Percentiles rank a stretch among this genome's conserved stretches.
Evolutionary conservation across 148 eudicot species (phyloP).

Genomic region (Amaranthus palmeri): DNA sequence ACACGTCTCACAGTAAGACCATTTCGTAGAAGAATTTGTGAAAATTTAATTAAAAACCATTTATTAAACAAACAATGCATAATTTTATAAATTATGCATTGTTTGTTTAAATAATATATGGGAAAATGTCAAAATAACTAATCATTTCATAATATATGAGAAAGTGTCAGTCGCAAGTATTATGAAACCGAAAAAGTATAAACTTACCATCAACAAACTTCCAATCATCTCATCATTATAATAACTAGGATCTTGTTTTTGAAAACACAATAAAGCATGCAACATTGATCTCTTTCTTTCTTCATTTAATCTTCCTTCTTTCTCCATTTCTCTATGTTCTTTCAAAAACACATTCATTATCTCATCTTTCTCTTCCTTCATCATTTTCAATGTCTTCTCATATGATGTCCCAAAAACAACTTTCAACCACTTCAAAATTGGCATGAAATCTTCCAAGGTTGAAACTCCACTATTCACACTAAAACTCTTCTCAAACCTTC

Average conservation of each 20-base stretch:
- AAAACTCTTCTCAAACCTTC: constrained; percentile 13
- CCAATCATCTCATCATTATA: constrained; percentile 23
- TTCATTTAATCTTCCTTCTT: constrained; percentile 10
- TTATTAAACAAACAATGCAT: too few relatives aligned
- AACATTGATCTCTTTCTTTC: constrained; percentile 23
- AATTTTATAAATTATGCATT: too few relatives aligned
- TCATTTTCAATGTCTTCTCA: constrained; percentile 16
- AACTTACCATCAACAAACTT: constrained; percentile 28
- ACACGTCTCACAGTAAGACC: too few relatives aligned
- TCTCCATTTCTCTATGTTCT: constrained; percentile 19
- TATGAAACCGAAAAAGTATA: not conserved
- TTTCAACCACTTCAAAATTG: constrained; percentile 13
- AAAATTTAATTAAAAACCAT: too few relatives aligned
- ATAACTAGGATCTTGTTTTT: constrained; percentile 25
- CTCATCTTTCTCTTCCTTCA: constrained; percentile 17
- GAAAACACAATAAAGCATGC: constrained; percentile 27
- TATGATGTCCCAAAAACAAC: not conserved
- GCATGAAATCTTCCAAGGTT: constrained; percentile 22
- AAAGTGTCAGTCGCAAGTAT: not conserved
- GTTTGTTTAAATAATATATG: too few relatives aligned
- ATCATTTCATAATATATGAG: not conserved
- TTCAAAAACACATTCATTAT: constrained; percentile 32
- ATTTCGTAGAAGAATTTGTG: too few relatives aligned
- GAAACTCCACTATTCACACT: not conserved
- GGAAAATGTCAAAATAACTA: too few relatives aligned